Percentiles rank a stretch among this genome's conserved stretches.
phyloP scores from a whole-genome alignment of 2,329 filamentous ascomycete species.

The Blumeriella jaapii region DNA sequence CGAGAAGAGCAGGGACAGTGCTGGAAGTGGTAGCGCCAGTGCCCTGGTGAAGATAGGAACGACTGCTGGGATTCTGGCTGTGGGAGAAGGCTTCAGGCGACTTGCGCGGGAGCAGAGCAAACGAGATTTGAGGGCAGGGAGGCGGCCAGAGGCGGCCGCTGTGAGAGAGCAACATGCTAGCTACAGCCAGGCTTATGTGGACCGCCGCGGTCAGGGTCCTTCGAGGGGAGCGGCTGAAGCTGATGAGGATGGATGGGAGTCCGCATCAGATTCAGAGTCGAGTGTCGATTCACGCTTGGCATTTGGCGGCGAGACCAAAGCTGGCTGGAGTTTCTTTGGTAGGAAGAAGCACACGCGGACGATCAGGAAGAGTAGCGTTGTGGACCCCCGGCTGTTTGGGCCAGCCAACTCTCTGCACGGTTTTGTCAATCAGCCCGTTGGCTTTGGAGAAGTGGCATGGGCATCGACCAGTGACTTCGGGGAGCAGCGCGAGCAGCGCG shows the following conservation, averaged over 20 bases:
- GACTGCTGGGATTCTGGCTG: conserved; percentile 35
- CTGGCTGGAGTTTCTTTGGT: conserved; percentile 25
- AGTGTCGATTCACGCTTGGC: conserved; percentile 47
- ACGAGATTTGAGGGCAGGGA: conserved; percentile 27
- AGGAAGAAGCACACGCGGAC: conserved; percentile 23
- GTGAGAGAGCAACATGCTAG: conserved; percentile 7
- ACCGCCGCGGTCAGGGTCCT: conserved; percentile 19
- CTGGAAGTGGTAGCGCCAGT: conserved; percentile 10
- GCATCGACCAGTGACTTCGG: conserved; percentile 23
- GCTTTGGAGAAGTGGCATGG: conserved; percentile 36
- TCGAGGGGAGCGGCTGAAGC: conserved; percentile 24
- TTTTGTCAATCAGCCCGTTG: conserved; percentile 42
- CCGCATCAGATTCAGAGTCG: conserved; percentile 42
- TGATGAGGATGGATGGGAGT: conserved; percentile 47
- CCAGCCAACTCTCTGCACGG: conserved; percentile 50
- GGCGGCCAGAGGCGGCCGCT: conserved; percentile 11
- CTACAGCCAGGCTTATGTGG: conserved; percentile 3
- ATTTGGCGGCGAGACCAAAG: conserved; percentile 36
- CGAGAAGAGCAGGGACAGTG: conserved; percentile 11
- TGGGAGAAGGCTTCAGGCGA: conserved; percentile 36
- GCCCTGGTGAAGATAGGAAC: conserved; percentile 24
- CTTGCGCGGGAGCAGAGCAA: conserved; percentile 32
- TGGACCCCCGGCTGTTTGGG: conserved; percentile 47
- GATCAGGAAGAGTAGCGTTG: conserved; percentile 36
- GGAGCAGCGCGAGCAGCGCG: conserved; percentile 8